Base-by-base conservation (phyloP, 1,139 yeast genomes). In the Lodderomyces oxycetoniae region DNA sequence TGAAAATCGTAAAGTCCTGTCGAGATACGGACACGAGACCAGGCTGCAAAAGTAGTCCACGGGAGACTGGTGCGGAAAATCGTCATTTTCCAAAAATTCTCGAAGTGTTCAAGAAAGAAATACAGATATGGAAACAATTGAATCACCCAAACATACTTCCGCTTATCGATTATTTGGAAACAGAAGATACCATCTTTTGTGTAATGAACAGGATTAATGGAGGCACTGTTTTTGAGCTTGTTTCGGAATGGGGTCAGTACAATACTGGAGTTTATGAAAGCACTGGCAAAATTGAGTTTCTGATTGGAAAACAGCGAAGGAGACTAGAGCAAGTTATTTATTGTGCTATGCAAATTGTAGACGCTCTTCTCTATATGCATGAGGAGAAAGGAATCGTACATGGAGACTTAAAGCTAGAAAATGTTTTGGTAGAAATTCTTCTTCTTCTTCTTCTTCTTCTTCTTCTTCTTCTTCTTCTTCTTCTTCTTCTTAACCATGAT, bases 361-460 rank as follows among this genome's bases (percentile, higher is more conserved):
- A 66, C 12, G 95, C 87, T 0, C 55, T 89, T 26, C 47, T 59
- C 28, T 86, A 84, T 52, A 69, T 89, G 75, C 96, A 89, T 55
- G 56, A 57, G 22, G 71, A 71, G 9, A 63, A 68, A 39, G 81
- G 80, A 4, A 70, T 86, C 22, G 89, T 83, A 6, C 97, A 89
- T 52, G 94, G 96, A 2, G 97, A 89, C 57, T 62, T 89, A 28
- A 89, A 89, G 55, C 65, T 88, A 33, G 97, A 89, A 49, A 89
- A 89, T 51, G 84, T 93, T 39, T 60, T 89, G 35, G 59, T 86
- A 22, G 78, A 77, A 35, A 43, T 34, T 8, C n/a, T n/a, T n/a
- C n/a, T n/a, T n/a, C n/a, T n/a, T n/a, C n/a, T n/a, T n/a, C n/a
- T n/a, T n/a, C n/a, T n/a, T n/a, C n/a, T n/a, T n/a, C n/a, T n/a